A percentile compares a stretch with the other conserved stretches of the same genome.
Evolutionary conservation across 2,329 filamentous ascomycete species (phyloP).

Genomic region (Trichoderma lentiforme): DNA sequence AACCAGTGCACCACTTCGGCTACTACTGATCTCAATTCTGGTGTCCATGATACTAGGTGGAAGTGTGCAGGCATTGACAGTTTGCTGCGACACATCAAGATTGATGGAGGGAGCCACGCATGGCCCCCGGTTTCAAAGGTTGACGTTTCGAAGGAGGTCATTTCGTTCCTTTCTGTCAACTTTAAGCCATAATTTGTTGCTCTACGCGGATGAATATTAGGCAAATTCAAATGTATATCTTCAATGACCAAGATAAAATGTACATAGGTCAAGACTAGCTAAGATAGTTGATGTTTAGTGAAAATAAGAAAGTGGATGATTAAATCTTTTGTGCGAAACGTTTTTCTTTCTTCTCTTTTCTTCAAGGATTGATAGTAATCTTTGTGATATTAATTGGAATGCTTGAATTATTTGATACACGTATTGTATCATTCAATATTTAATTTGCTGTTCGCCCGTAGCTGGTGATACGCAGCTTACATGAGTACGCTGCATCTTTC

Average conservation of each 20-base stretch:
- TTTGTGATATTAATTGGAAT: background rate
- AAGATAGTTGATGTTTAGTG: background rate
- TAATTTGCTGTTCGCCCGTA: background rate
- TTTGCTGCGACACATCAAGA: slow-evolving; percentile 22
- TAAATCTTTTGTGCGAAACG: background rate
- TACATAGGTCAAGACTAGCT: background rate
- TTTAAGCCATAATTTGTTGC: background rate
- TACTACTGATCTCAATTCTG: slow-evolving; percentile 6
- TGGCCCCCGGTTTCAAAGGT: slow-evolving; percentile 19
- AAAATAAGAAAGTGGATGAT: background rate
- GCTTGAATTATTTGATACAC: background rate
- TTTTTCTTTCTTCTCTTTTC: background rate
- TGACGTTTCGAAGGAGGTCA: background rate
- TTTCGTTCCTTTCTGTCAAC: background rate
- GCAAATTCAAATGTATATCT: background rate
- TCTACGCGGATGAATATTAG: background rate
- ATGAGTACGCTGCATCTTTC: background rate
- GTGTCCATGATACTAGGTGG: slow-evolving; percentile 21
- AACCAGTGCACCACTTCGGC: slow-evolving; percentile 19
- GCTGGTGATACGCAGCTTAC: background rate
- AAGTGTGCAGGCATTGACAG: slow-evolving; percentile 20
- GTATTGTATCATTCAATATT: background rate
- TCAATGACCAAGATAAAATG: background rate
- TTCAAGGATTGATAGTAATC: background rate
- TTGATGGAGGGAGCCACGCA: slow-evolving; percentile 20